Conservation (phyloP, 208 protist species). For the Ichthyophonus hoferi region DNA sequence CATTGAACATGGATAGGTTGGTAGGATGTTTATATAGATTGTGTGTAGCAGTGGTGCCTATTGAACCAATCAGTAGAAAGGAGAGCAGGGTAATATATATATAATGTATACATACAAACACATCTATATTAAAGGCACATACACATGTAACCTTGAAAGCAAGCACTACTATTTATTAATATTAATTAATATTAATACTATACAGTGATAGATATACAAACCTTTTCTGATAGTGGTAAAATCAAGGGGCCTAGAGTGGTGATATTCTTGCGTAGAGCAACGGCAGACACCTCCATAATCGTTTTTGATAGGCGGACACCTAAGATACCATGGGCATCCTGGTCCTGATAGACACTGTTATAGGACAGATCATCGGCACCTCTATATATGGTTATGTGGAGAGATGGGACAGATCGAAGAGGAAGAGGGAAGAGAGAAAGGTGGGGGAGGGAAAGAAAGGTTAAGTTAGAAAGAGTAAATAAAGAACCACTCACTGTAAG, state of each 20-base stretch:
- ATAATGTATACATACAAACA: too few species aligned
- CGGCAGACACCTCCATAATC: constrained; percentile 55
- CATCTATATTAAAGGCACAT: too few species aligned
- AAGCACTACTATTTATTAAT: too few species aligned
- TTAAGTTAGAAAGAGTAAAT: neutral
- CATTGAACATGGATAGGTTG: too few species aligned
- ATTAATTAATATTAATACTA: too few species aligned
- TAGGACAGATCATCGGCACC: constrained; percentile 53
- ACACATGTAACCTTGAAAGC: too few species aligned
- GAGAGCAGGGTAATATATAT: too few species aligned
- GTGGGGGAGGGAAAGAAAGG: neutral
- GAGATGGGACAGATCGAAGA: neutral
- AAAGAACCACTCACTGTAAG: too few species aligned
- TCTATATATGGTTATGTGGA: neutral
- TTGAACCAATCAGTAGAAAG: too few species aligned
- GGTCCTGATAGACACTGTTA: constrained; percentile 59
- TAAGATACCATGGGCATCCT: constrained; percentile 53
- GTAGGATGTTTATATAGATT: too few species aligned
- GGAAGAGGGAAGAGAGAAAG: neutral
- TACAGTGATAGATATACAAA: too few species aligned
- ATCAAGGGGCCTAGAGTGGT: constrained; percentile 61
- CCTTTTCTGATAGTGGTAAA: constrained; percentile 60
- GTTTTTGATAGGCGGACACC: constrained; percentile 62
- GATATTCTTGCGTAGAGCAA: constrained; percentile 66
- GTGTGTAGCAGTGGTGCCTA: too few species aligned